Evolutionary conservation across 1,284 basidiomycete genomes (phyloP).

Genomic region (Malassezia psittaci): DNA sequence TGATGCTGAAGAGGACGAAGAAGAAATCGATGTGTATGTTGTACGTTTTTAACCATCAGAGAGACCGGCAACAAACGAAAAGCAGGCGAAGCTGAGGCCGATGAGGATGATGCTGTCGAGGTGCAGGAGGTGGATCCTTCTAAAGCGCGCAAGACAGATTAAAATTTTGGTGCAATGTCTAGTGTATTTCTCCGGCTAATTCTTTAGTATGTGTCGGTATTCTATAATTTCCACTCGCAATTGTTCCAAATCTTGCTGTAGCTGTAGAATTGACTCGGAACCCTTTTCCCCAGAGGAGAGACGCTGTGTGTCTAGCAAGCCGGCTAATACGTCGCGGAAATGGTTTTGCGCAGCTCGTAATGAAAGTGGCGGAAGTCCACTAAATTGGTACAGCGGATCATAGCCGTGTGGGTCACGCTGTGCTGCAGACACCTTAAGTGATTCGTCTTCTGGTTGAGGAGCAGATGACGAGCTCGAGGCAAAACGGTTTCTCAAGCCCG

Average conservation of each 20-base stretch:
- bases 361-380: slow-evolving; percentile 20
- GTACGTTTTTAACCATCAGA: neutral
- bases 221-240: slow-evolving; percentile 2
- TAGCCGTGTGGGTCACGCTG: neutral
- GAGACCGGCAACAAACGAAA: slow-evolving; percentile 16
- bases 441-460: neutral
- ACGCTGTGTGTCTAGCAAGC: neutral
- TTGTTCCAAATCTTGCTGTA: neutral
- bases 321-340: slow-evolving; percentile 9
- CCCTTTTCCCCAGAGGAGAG: too few species aligned
- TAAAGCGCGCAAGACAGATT: slow-evolving; percentile 6
- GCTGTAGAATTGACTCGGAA: neutral
- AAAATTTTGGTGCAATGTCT: neutral
- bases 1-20: neutral
- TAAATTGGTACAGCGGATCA: slow-evolving; percentile 24
- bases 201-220: neutral
- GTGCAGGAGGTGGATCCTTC: slow-evolving; percentile 9
- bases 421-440: neutral
- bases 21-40: too few species aligned
- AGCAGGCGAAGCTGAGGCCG: slow-evolving; percentile 19
- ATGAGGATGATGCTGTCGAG: slow-evolving; percentile 12
- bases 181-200: neutral
- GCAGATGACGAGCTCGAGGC: neutral
- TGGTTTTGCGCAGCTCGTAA: slow-evolving; percentile 22
- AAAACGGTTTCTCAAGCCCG: neutral